Evolutionary conservation across 1,284 basidiomycete genomes (phyloP).

Genomic region (Coniferiporia sulphurascens): DNA sequence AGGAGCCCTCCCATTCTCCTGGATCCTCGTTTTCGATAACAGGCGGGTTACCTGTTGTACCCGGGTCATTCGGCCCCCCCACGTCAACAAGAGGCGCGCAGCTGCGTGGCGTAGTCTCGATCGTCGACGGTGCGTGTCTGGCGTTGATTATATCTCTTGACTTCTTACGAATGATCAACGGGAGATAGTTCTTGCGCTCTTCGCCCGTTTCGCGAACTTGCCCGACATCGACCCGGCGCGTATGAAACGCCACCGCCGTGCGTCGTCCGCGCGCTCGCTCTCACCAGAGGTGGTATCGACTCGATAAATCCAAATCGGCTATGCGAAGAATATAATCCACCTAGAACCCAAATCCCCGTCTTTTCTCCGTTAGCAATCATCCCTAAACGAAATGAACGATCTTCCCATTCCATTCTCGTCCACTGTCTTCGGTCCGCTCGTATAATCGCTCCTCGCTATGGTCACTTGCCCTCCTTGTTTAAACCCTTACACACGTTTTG

Average conservation of each 20-base stretch:
- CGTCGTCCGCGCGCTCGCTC: constrained; percentile 52
- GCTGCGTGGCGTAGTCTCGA: constrained; percentile 59
- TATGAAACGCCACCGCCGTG: constrained; percentile 69
- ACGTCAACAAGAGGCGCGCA: background rate
- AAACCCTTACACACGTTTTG: too few relatives aligned
- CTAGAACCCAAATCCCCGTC: too few relatives aligned
- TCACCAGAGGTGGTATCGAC: constrained; percentile 28
- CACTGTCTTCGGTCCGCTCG: too few relatives aligned
- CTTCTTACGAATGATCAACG: background rate
- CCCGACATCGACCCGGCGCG: constrained; percentile 65
- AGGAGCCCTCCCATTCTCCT: constrained; percentile 31
- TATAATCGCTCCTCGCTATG: too few relatives aligned
- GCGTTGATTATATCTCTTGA: background rate
- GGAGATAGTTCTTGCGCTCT: constrained; percentile 59
- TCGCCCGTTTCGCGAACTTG: constrained; percentile 66
- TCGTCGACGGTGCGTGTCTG: constrained; percentile 61
- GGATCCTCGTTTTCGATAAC: constrained; percentile 33
- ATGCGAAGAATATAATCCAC: background rate
- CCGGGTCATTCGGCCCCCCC: background rate
- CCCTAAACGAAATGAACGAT: too few relatives aligned
- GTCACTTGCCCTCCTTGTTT: too few relatives aligned
- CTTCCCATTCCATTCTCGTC: too few relatives aligned
- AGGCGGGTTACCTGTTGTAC: constrained; percentile 37
- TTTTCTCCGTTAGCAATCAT: too few relatives aligned
- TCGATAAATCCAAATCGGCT: background rate